Base-by-base conservation (phyloP, 1,139 yeast genomes). In the Yamadazyma siamensis region DNA sequence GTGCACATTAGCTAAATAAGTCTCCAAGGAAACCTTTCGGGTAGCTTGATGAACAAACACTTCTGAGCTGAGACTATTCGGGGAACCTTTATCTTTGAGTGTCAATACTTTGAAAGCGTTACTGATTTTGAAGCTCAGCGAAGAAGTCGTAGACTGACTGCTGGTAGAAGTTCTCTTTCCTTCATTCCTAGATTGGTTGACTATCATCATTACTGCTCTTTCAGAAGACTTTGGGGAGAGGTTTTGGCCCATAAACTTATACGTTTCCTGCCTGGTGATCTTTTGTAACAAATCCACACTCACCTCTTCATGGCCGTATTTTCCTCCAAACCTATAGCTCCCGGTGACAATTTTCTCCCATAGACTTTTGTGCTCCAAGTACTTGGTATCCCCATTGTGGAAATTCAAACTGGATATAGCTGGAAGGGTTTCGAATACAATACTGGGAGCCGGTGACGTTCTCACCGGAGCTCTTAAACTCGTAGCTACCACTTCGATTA, bases 321-420 rank as follows among this genome's bases (percentile, higher is more conserved):
- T 29, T 5, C 57, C 59, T 1, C 50, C 43, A 38, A 71, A 70
- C 18, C 54, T 38, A 41, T 68, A 69, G 4, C 64, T 59, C 28
- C 61, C 55, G 21, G 59, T 64, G 9, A 61, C 45, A 3, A 80
- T 76, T 34, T 68, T 65, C 32, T 72, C 80, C 69, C 74, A 72
- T 21, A 52, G 41, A 21, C 56, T 54, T 31, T 59, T 65, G 46
- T 79, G 86, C 2, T 44, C 37, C 21, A 48, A 57, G 46, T 66
- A 55, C 1, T 52, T 40, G 11, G 48, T 50, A 5, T 56, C 47
- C 6, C 48, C 47, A 5, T 38, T 41, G 4, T 45, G 40, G 30
- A 47, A 53, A 29, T 55, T 59, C 9, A 54, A 47, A 33, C 66
- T 61, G 8, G 48, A 36, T 20, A 41, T 41, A 19, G 40, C 35